These are phyloP conservation scores for Neofusicoccum sp. DNA, from an alignment of 2,329 filamentous ascomycete genomes.

Conservation along the genomic window DNA sequence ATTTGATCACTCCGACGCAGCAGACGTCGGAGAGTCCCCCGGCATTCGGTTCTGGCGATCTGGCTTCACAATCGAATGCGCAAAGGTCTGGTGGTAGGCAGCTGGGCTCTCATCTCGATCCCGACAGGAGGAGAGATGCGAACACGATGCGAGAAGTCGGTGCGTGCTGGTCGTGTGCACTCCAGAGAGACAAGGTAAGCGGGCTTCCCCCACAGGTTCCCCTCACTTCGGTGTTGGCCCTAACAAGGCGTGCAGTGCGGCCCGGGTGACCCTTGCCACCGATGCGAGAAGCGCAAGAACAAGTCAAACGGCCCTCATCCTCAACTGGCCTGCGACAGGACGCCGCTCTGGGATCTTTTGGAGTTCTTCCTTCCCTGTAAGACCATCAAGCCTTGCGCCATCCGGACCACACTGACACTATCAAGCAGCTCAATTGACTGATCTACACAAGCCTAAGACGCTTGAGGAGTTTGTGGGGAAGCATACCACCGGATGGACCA, in stretches of 20 bases:
- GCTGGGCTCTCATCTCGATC: conserved; percentile 41
- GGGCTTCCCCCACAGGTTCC: background rate
- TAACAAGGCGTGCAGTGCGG: conserved; percentile 36
- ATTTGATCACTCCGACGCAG: background rate
- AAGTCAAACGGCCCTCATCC: conserved; percentile 41
- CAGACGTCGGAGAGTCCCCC: conserved; percentile 17
- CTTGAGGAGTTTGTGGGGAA: conserved; percentile 43
- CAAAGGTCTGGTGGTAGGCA: conserved; percentile 40
- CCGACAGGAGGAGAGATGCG: conserved; percentile 43
- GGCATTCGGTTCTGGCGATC: background rate
- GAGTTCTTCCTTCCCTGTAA: conserved; percentile 47
- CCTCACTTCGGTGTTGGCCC: conserved; percentile 11
- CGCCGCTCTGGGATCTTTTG: conserved; percentile 49
- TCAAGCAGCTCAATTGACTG: conserved; percentile 21
- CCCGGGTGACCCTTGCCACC: conserved; percentile 42
- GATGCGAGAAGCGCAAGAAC: conserved; percentile 43
- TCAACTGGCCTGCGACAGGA: conserved; percentile 48
- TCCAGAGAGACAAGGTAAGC: conserved; percentile 50
- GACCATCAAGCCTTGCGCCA: conserved; percentile 1
- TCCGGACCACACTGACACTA: conserved; percentile 16
- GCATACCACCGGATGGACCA: conserved; percentile 42
- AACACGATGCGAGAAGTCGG: conserved; percentile 50
- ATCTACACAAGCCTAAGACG: conserved; percentile 25
- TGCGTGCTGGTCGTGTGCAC: conserved; percentile 52
- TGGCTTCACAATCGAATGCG: background rate